These are phyloP conservation scores for Radiomyces spectabilis DNA, from an alignment of 192 early-diverging fungal species.

Conservation along the genomic window DNA sequence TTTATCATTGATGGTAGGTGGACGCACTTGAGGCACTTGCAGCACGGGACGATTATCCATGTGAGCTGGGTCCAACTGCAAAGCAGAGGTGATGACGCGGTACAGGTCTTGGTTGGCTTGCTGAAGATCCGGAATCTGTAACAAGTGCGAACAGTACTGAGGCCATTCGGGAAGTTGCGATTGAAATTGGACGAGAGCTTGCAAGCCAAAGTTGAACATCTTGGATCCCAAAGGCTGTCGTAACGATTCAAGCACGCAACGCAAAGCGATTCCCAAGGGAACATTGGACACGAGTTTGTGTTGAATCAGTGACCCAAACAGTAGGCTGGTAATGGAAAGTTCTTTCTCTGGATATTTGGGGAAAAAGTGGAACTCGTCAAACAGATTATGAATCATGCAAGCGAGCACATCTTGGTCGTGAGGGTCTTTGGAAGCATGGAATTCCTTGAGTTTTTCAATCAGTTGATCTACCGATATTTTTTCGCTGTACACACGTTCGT, in stretches of 20 bases:
- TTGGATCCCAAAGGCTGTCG: constrained; percentile 70
- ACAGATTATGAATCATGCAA: constrained; percentile 87
- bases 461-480: constrained; percentile 77
- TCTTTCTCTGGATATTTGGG: constrained; percentile 91
- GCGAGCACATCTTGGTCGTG: constrained; percentile 79
- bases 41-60: constrained; percentile 1
- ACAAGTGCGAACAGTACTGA: constrained; percentile 73
- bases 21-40: background rate
- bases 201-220: constrained; percentile 87
- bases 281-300: constrained; percentile 75
- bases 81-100: constrained; percentile 46
- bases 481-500: constrained; percentile 70
- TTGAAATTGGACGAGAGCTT: constrained; percentile 80
- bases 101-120: constrained; percentile 72
- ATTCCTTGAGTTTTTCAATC: constrained; percentile 73
- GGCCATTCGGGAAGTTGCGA: constrained; percentile 84
- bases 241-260: constrained; percentile 83
- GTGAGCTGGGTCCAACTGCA: constrained; percentile 7
- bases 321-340: constrained; percentile 76
- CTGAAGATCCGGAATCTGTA: constrained; percentile 78
- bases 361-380: constrained; percentile 96
- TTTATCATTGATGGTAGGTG: background rate
- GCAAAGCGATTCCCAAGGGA: constrained; percentile 77
- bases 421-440: constrained; percentile 68
- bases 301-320: constrained; percentile 90